phyloP scores from a whole-genome alignment of 495 filamentous ascomycete species.

The Penicillium bialowiezense region DNA sequence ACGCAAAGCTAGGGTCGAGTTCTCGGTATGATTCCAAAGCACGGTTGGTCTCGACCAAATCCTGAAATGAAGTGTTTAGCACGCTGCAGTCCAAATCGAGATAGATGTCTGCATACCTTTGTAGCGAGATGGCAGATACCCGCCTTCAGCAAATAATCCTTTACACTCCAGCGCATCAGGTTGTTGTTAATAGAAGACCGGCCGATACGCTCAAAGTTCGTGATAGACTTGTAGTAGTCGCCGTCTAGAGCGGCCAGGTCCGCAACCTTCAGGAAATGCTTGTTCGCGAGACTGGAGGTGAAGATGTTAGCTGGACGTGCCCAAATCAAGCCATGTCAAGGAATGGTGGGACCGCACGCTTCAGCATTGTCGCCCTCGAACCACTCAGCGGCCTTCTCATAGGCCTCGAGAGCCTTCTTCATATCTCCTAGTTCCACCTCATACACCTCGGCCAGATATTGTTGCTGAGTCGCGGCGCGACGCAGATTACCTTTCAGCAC shows the following conservation, averaged over 20 bases:
- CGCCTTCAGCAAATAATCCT: conserved; percentile 90
- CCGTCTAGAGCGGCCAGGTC: conserved; percentile 77
- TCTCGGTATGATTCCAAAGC: conserved; percentile 80
- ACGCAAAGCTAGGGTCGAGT: conserved; percentile 71
- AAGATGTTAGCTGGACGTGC: conserved; percentile 1
- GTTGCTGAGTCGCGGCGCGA: conserved; percentile 82
- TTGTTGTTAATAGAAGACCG: conserved; percentile 69
- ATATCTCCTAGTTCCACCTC: conserved; percentile 75
- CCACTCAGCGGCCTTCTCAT: conserved; percentile 80
- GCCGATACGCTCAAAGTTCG: conserved; percentile 78
- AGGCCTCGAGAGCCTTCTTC: conserved; percentile 72
- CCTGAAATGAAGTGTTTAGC: conserved; percentile 30
- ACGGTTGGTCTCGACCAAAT: conserved; percentile 70
- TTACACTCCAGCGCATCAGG: conserved; percentile 86
- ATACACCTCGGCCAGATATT: conserved; percentile 78
- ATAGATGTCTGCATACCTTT: conserved; percentile 38
- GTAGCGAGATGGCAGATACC: conserved; percentile 79
- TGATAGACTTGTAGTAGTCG: conserved; percentile 78
- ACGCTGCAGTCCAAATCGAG: not conserved
- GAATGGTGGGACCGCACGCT: conserved; percentile 54
- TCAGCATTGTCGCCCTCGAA: conserved; percentile 84
- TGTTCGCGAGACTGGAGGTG: conserved; percentile 71
- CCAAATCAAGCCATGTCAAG: not conserved
- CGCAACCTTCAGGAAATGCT: conserved; percentile 82
- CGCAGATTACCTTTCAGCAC: conserved; percentile 81